Evolutionary conservation across 768 basidiomycete species (phyloP), one percentile per base, ranked within the genome.

Genomic region (Infundibulicybe gibba): DNA sequence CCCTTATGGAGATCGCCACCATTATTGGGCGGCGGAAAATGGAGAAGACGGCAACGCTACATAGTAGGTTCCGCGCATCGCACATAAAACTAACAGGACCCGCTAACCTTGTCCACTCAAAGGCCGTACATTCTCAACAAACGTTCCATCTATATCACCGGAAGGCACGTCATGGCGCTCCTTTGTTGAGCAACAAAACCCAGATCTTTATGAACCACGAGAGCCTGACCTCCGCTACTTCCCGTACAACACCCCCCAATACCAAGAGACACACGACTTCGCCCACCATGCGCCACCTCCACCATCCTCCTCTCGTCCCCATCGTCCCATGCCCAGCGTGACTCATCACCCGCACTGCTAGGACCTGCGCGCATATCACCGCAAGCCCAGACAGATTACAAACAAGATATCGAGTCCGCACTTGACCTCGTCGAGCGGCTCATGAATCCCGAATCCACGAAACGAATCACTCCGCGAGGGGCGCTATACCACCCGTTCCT

Each of bases 91-190:
- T 25, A 25, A 25, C 25, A 25, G 3, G 8, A 8, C 25, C 33
- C 14, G n/a, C 40, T n/a, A 31, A 38, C 31, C 45, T 15, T 32
- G 31, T 46, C 16, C 43, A 35, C 13, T 31, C 34, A 3, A 39
- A 98, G 95, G 90, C 61, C 88, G 97, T 21, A 86, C 85, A 2
- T 89, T 98, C 54, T 71, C 85, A 9, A 88, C 90, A n/a, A 99
- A 97, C 57, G 76, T 99, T 0, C 92, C 94, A 3, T 77, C 83
- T 13, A 67, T 97, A 13, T 74, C 81, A 6, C 66, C 72, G 42
- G 75, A 85, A 1, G 87, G 87, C 21, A 76, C 79, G 9, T 62
- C 81, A 35, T 89, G 95, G 82, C 69, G 71, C 30, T 76, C 82
- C 15, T 83, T 97, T 50, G 84, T 95, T 43, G 77, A 83, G 57